These are phyloP conservation scores for Russula abietina DNA, from an alignment of 768 basidiomycete species.

Conservation along the genomic window DNA sequence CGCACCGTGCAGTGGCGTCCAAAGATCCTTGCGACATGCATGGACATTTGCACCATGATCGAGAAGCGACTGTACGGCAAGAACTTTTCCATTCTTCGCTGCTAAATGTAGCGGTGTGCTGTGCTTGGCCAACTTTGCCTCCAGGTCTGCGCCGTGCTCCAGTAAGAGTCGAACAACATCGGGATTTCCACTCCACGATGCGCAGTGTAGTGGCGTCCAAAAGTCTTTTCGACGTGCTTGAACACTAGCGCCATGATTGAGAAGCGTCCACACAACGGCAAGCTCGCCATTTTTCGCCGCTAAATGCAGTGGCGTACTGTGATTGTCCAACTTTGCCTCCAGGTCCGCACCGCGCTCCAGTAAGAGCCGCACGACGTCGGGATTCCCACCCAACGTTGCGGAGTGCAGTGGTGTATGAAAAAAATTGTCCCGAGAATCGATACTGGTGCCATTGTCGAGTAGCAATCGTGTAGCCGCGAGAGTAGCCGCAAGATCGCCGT, in stretches of 20 bases:
- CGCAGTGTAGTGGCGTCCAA: neutral
- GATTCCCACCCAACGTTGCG: neutral
- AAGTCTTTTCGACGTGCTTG: neutral
- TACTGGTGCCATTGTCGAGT: neutral
- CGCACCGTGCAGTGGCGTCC: neutral
- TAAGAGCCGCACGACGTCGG: neutral
- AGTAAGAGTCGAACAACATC: neutral
- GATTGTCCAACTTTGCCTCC: neutral
- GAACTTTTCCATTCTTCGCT: neutral
- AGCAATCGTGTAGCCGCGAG: neutral
- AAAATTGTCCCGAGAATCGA: neutral
- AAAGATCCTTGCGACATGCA: neutral
- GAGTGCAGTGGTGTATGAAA: neutral
- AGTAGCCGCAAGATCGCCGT: neutral
- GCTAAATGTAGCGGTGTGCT: neutral
- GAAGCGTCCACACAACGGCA: neutral
- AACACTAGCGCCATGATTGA: neutral
- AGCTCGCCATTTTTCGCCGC: neutral
- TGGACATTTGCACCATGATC: neutral
- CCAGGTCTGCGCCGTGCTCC: neutral
- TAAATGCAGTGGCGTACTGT: neutral
- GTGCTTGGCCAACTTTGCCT: neutral
- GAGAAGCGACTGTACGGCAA: neutral
- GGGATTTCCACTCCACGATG: neutral
- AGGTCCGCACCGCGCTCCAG: neutral